Evolutionary conservation across 495 filamentous ascomycete genomes (phyloP).

Genomic region (Halenospora varia): DNA sequence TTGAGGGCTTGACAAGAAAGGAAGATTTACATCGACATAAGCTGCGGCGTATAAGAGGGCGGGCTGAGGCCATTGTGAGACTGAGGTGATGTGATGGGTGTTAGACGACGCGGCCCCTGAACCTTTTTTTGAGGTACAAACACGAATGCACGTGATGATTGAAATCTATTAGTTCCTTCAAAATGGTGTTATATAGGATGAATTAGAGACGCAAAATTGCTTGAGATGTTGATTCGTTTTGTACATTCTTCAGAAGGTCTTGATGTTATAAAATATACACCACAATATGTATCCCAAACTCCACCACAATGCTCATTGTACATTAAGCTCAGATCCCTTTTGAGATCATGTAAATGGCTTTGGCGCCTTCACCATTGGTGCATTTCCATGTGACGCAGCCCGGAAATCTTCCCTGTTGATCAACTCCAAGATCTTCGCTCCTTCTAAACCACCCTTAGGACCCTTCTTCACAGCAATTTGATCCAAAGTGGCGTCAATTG

Average conservation of each 20-base stretch:
- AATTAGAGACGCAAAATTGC: not conserved
- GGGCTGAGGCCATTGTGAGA: not conserved
- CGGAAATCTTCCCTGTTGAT: constrained; percentile 46
- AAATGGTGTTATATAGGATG: not conserved
- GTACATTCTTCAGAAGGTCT: not conserved
- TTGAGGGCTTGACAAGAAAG: not conserved
- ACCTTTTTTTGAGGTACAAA: not conserved
- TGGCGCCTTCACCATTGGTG: constrained; percentile 10
- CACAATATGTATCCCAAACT: not conserved
- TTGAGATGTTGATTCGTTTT: not conserved
- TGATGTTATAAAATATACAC: constrained; percentile 1
- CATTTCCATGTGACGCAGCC: constrained; percentile 15
- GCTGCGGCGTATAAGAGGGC: not conserved
- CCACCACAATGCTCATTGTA: not conserved
- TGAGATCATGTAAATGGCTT: not conserved
- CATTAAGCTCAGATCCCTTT: not conserved
- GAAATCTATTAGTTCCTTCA: not conserved
- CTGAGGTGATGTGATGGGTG: not conserved
- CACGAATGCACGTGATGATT: constrained; percentile 18
- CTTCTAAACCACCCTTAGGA: constrained; percentile 29
- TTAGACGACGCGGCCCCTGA: not conserved
- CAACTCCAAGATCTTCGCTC: constrained; percentile 51
- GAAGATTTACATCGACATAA: not conserved
- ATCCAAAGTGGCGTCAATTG: constrained; percentile 57
- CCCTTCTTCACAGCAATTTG: constrained; percentile 57